These are phyloP conservation scores for Solanum pennellii DNA, from an alignment of 257 asterid species.

Conservation along the genomic window DNA sequence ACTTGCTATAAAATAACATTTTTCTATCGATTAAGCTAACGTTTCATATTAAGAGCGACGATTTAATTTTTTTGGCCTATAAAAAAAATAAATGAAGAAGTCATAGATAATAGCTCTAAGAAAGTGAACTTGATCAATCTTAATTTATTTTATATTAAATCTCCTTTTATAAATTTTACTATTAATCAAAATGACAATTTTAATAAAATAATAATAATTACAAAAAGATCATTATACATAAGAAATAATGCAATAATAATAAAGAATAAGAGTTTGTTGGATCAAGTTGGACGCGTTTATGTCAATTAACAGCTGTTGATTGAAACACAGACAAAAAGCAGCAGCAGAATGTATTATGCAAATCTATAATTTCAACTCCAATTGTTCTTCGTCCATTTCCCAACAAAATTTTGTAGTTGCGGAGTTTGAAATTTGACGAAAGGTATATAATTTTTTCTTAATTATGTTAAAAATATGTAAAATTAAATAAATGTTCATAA, in stretches of 20 bases:
- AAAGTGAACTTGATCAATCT: neutral
- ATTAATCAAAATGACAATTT: neutral
- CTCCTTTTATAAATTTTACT: neutral
- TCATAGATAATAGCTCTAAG: neutral
- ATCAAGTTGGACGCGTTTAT: neutral
- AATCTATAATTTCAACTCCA: neutral
- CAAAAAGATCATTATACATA: neutral
- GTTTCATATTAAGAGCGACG: neutral
- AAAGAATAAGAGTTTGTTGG: neutral
- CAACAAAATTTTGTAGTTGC: too few species aligned
- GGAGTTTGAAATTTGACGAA: too few species aligned
- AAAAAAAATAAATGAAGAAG: neutral
- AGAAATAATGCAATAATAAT: neutral
- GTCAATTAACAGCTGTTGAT: constrained; percentile 32
- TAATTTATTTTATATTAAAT: neutral
- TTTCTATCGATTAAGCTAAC: too few species aligned
- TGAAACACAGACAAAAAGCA: neutral
- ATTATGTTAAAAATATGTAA: too few species aligned
- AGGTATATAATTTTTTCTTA: too few species aligned
- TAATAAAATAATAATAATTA: neutral
- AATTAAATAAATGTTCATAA: too few species aligned
- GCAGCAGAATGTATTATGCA: constrained; percentile 1
- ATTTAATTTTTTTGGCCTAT: neutral
- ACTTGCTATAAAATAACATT: neutral
- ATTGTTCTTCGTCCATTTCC: neutral